Conservation (phyloP, 192 early-diverging fungal species). For the Piromyces sp. region DNA sequence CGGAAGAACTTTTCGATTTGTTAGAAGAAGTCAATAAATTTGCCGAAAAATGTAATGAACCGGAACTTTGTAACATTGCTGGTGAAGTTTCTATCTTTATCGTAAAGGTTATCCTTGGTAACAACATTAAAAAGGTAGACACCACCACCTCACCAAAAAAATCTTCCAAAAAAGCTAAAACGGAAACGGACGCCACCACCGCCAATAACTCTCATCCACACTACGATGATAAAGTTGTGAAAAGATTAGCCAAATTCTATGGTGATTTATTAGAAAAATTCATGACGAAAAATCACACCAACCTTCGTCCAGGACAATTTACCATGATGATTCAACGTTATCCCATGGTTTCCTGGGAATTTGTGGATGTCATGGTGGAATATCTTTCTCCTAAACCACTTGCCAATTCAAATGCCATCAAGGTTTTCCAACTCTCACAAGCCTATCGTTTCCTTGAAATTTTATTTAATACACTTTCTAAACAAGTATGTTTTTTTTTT, state of each 20-base stretch:
- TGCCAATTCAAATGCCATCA: neutral
- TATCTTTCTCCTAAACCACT: neutral
- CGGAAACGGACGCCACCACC: neutral
- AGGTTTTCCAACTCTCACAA: neutral
- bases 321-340: neutral
- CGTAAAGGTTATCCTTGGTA: neutral
- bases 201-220: neutral
- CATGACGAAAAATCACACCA: neutral
- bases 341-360: neutral
- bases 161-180: neutral
- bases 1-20: slow-evolving; percentile 33
- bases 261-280: neutral
- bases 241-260: neutral
- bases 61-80: neutral
- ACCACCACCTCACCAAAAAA: neutral
- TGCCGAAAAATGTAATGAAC: slow-evolving; percentile 25
- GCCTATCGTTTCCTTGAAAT: neutral
- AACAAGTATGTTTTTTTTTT: too few relatives aligned
- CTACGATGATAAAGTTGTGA: neutral
- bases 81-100: neutral
- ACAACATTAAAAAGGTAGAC: neutral
- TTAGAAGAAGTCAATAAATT: slow-evolving; percentile 51
- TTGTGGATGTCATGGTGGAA: neutral
- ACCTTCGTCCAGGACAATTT: neutral
- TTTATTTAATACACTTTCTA: neutral